Conservation (phyloP, 495 filamentous ascomycete species). For the Amorphotheca resinae region DNA sequence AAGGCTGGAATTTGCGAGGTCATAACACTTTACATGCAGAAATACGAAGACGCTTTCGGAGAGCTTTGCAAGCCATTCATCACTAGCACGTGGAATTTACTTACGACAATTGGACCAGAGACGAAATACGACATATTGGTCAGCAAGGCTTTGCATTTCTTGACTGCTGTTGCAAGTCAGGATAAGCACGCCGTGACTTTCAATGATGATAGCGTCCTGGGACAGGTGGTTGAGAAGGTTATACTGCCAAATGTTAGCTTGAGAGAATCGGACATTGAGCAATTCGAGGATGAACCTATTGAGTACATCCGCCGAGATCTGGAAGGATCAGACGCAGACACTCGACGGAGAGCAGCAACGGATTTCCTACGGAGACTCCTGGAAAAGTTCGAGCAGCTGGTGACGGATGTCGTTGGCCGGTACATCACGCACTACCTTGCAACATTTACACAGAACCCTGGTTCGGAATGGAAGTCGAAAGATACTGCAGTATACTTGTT, state of each 20-base stretch:
- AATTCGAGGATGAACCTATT: conserved; percentile 97
- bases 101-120: conserved; percentile 73
- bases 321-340: conserved; percentile 92
- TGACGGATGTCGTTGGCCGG: conserved; percentile 66
- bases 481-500: conserved; percentile 95
- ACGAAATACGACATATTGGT: conserved; percentile 94
- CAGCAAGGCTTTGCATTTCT: conserved; percentile 83
- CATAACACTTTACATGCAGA: conserved; percentile 74
- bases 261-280: conserved; percentile 83
- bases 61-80: conserved; percentile 69
- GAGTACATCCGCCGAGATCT: conserved; percentile 95
- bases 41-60: conserved; percentile 88
- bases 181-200: conserved; percentile 69
- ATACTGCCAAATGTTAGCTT: conserved; percentile 85
- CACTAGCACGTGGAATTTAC: conserved; percentile 74
- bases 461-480: conserved; percentile 84
- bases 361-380: conserved; percentile 84
- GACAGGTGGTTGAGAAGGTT: conserved; percentile 85
- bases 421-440: conserved; percentile 71
- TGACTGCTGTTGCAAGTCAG: conserved; percentile 76
- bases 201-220: conserved; percentile 61
- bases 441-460: conserved; percentile 54
- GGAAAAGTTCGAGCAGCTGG: conserved; percentile 70
- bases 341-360: conserved; percentile 78
- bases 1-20: conserved; percentile 89